phyloP scores from a whole-genome alignment of 805 yeast species.

The Hanseniaspora jakobsenii region DNA sequence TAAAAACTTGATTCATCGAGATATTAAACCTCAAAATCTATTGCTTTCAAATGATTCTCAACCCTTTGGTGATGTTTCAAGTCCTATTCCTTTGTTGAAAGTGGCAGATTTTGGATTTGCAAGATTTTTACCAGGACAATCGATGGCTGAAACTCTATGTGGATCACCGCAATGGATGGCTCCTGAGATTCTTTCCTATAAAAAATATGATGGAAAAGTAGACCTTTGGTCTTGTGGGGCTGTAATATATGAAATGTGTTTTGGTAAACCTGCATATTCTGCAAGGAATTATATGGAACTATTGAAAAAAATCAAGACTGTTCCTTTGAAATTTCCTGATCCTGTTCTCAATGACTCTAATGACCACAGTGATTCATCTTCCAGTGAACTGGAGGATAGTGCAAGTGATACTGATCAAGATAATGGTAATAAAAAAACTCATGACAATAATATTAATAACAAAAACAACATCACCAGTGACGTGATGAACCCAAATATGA shows the following conservation, averaged over 20 bases:
- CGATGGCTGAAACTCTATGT: slow-evolving; percentile 93
- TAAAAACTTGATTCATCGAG: slow-evolving; percentile 81
- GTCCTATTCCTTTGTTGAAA: slow-evolving; percentile 74
- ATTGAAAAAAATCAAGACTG: slow-evolving; percentile 73
- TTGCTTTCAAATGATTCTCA: too few species aligned
- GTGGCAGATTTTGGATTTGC: slow-evolving; percentile 98
- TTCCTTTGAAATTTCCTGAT: slow-evolving; percentile 61
- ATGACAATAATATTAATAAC: background rate
- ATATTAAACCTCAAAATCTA: slow-evolving; percentile 79
- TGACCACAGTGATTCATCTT: background rate
- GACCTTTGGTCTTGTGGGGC: slow-evolving; percentile 98
- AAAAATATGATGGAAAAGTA: slow-evolving; percentile 93
- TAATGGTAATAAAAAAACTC: background rate
- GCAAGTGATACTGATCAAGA: slow-evolving; percentile 3
- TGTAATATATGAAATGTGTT: slow-evolving; percentile 86
- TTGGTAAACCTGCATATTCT: slow-evolving; percentile 91
- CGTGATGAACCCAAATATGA: too few species aligned
- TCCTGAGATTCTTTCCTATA: slow-evolving; percentile 87
- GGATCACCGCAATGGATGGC: slow-evolving; percentile 99
- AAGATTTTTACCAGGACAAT: slow-evolving; percentile 79
- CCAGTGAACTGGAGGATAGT: too few species aligned
- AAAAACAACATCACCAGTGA: too few species aligned
- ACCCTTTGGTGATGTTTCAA: too few species aligned
- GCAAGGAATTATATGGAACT: slow-evolving; percentile 90
- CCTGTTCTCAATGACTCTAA: background rate